Percentiles rank a stretch among this genome's conserved stretches.
Conservation (phyloP, 1,139 yeast species). For the Yamadazyma diddensiae region DNA sequence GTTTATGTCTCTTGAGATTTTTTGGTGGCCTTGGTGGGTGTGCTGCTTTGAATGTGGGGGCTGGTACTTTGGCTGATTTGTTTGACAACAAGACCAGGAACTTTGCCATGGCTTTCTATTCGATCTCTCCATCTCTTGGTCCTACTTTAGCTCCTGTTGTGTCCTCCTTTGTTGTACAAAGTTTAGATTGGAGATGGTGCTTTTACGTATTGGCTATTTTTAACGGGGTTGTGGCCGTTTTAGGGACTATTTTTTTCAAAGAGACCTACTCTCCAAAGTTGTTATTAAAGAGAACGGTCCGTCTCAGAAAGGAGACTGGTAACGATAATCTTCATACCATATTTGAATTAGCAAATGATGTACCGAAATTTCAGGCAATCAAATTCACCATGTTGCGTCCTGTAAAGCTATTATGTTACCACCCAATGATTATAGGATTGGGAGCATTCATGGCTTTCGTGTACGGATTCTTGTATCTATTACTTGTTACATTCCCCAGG, state of each 20-base stretch:
- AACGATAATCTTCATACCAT: slow-evolving; percentile 56
- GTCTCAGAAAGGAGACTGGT: slow-evolving; percentile 49
- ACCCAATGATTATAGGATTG: slow-evolving; percentile 63
- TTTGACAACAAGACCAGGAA: slow-evolving; percentile 52
- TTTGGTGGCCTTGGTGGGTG: slow-evolving; percentile 66
- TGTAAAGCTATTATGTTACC: slow-evolving; percentile 44
- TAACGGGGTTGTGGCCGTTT: slow-evolving; percentile 45
- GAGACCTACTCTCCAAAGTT: slow-evolving; percentile 63
- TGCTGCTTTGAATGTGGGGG: slow-evolving; percentile 68
- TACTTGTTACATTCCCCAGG: slow-evolving; percentile 57
- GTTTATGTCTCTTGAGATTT: slow-evolving; percentile 55
- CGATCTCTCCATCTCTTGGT: slow-evolving; percentile 52
- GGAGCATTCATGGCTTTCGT: slow-evolving; percentile 63
- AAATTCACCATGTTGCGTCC: slow-evolving; percentile 50
- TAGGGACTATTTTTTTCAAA: slow-evolving; percentile 41
- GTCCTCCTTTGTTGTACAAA: slow-evolving; percentile 25
- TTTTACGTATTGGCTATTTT: slow-evolving; percentile 58
- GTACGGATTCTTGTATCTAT: slow-evolving; percentile 60
- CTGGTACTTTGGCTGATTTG: slow-evolving; percentile 65
- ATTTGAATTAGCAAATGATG: slow-evolving; percentile 39
- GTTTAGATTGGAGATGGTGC: slow-evolving; percentile 54
- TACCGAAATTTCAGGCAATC: slow-evolving; percentile 26
- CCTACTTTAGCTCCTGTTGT: slow-evolving; percentile 37
- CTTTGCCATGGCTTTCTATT: slow-evolving; percentile 57
- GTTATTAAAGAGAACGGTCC: slow-evolving; percentile 44